Base-by-base conservation (phyloP, 83 land plant genomes). In the Picea mariana region DNA sequence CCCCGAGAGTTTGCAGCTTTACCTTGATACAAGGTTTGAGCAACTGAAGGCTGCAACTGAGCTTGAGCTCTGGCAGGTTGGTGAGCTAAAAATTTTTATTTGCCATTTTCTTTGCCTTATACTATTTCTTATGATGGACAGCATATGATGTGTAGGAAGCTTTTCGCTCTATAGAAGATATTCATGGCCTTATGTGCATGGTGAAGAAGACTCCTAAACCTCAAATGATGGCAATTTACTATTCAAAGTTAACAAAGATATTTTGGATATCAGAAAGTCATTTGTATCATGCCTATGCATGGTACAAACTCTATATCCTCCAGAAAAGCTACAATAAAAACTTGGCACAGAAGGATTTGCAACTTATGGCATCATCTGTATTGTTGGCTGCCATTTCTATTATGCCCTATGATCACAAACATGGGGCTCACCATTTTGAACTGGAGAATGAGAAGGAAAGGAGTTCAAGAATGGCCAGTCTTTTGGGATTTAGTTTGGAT, bases 371-470 rank as follows among this genome's bases (percentile, higher is more conserved):
- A 44, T 97, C 99, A 13, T 95, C 98, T 42, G 98, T 93, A 49
- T 82, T 97, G 75, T 85, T 97, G 67, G 92, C 99, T 78, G 92
- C 99, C n/a, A 91, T 97, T 68, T 89, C 95, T 62, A 95, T 95
- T 31, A 20, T 78, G 1, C 99, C 99, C 0, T 97, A 93, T 85
- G 95, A 95, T 63, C 87, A 88, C 68, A 85, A 81, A 77, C 89
- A 90, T 82, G 96, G 96, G n/a, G 91, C 96, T 26, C 92, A 94
- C 59, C 99, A 97, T 84, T 69, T 90, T 77, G 99, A 97, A 84
- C 90, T 95, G 78, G 98, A 97, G 79, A 95, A 95, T 89, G 99
- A 93, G 62, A 97, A 97, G 78, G 99, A 97, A 67, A 90, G 98
- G 52, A 97, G 93, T 77, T 82, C 89, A 24, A 87, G 95, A 67